phyloP scores from a whole-genome alignment of 495 filamentous ascomycete species.

The Hyaloscypha variabilis region DNA sequence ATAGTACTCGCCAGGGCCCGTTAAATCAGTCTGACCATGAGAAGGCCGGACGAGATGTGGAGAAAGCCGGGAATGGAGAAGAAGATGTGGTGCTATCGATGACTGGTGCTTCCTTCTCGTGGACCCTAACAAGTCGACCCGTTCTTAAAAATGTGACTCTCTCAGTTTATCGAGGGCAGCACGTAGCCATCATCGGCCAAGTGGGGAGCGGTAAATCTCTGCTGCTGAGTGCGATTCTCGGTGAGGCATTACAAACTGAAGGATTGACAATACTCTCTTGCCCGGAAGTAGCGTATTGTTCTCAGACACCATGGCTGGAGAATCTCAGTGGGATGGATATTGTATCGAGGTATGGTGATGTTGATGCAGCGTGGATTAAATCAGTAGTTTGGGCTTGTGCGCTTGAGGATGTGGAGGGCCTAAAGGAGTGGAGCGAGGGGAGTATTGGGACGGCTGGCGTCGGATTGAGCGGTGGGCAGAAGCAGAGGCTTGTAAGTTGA shows the following conservation, averaged over 20 bases:
- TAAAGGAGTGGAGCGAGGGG: conserved; percentile 54
- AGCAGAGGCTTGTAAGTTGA: conserved; percentile 48
- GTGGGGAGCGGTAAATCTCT: conserved; percentile 54
- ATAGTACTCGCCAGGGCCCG: too few species aligned
- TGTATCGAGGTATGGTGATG: conserved; percentile 16
- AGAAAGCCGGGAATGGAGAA: too few species aligned
- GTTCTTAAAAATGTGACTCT: not conserved
- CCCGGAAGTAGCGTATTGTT: conserved; percentile 28
- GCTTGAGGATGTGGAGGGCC: conserved; percentile 36
- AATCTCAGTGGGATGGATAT: conserved; percentile 18
- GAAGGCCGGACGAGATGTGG: too few species aligned
- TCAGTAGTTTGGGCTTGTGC: conserved; percentile 33
- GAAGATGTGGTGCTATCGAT: too few species aligned
- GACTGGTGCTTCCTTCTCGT: too few species aligned
- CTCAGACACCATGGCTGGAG: conserved; percentile 42
- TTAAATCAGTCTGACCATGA: too few species aligned
- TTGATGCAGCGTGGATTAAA: conserved; percentile 37
- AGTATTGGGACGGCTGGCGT: conserved; percentile 59
- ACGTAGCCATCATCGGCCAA: conserved; percentile 56
- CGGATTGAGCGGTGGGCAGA: conserved; percentile 57
- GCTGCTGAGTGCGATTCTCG: conserved; percentile 51
- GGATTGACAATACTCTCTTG: conserved; percentile 30
- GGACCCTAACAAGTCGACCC: too few species aligned
- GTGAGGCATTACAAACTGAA: conserved; percentile 37
- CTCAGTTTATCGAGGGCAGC: not conserved